Base-by-base conservation (phyloP, 2,329 filamentous ascomycete species). In the Herpomyces periplanetae region DNA sequence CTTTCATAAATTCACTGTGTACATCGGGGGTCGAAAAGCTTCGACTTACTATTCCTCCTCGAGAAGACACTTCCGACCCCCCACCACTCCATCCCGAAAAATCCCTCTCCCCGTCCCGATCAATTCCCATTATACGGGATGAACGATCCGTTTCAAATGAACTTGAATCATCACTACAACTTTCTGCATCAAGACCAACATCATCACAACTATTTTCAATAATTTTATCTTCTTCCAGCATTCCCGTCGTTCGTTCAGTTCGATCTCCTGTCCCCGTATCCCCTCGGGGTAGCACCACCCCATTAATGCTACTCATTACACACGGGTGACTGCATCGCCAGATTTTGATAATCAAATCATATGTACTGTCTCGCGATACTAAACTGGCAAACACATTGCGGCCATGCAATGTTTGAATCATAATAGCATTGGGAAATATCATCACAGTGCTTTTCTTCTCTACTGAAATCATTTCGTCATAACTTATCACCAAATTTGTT, bases 241-340 rank as follows among this genome's bases (percentile, higher is more conserved):
- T 57, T 64, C 13, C 64, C 60, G 11, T 60, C 47, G 36, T 85
- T 80, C 30, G n/a, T n/a, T 84, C 73, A 0, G 69, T 87, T 41
- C 80, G 85, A 37, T 88, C 73, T 10, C 69, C 71, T 3, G 51
- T 57, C 4, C 68, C 63, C 1, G 56, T 61, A 5, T 30, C 13
- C 17, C 6, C 9, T 17, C 10, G 17, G 9, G 73, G 65, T 3
- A 88, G 47, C 6, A 56, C 52, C 5, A 84, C 68, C 2, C 80
- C 75, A 26, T 88, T 88, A 3, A 87, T 44, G 3, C 69, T 84
- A 34, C 71, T 87, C 36, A 69, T 68, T 12, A 96, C 42, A 21
- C 69, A 68, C 2, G 80, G 75, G 34, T 96, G 80, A 8, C 68
- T 80, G 12, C 88, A 62, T 36, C 87, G 87, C 80, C 80, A 96